Evolutionary conservation across 1,139 yeast species (phyloP), one percentile per base, ranked within the genome.

Genomic region (Candida sojae): DNA sequence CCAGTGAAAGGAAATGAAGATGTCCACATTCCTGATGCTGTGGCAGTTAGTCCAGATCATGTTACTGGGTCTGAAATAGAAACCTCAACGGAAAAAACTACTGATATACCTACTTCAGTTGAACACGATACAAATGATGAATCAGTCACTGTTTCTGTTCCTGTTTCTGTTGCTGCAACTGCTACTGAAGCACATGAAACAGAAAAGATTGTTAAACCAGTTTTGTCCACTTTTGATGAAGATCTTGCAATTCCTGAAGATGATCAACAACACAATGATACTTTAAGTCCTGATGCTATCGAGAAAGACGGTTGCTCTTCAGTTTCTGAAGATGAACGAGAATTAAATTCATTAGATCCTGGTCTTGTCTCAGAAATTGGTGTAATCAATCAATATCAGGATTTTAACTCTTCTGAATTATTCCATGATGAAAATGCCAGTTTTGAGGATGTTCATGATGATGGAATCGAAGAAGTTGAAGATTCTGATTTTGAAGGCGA

Each of bases 331-430:
- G 37, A 34, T 10, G 44, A 42, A 13, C 13, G 41, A 17, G 53
- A 53, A 9, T 37, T 31, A 40, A 47, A 43, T 25, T 45, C 42
- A 30, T 50, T 48, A 38, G 57, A 48, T 12, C 52, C 53, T 12
- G 51, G 46, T 11, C 26, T 45, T 10, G 46, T 48, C 12, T 46
- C 60, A 6, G 67, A 63, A 43, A 40, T 62, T n/a, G 63, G 63
- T 10, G 57, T 64, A 8, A 63, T 63, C 33, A 57, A 49, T 46
- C 62, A 60, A 38, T 63, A 64, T 43, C 55, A 55, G 5, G 43
- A 58, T 32, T 42, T 58, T 12, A 48, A 53, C 12, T 50, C 63
- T 3, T 38, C 47, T 12, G 53, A 52, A 25, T 46, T 46, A 31
- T 45, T 53, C 12, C 48, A 40, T 33, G 43, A 43, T 28, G 60